These are phyloP conservation scores for Stagonosporopsis chrysanthemi DNA, from an alignment of 2,329 filamentous ascomycete species.

Conservation along the genomic window DNA sequence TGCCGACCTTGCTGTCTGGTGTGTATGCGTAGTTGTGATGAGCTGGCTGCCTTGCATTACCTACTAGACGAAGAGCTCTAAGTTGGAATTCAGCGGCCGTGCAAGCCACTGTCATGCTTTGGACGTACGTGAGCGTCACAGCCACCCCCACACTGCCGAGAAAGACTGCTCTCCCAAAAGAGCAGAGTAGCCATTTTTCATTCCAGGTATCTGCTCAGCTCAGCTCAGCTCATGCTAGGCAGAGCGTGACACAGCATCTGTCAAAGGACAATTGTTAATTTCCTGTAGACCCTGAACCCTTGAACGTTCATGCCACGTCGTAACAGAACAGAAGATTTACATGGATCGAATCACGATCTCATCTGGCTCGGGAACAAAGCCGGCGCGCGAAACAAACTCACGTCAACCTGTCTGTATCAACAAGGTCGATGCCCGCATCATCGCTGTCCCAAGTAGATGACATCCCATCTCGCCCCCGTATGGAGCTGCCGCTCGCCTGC, in stretches of 20 bases:
- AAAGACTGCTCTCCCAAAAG: not conserved
- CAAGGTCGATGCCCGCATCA: slow-evolving; percentile 26
- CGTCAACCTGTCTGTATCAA: slow-evolving; percentile 26
- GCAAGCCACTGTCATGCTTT: not conserved
- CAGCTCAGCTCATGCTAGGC: slow-evolving; percentile 10
- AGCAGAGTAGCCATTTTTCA: slow-evolving; percentile 3
- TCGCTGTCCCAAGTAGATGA: slow-evolving; percentile 26
- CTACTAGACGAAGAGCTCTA: not conserved
- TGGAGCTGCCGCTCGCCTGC: slow-evolving; percentile 21
- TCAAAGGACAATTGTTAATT: slow-evolving; percentile 2
- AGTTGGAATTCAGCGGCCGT: not conserved
- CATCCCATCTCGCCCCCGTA: slow-evolving; percentile 2
- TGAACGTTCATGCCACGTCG: not conserved
- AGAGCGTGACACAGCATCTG: slow-evolving; percentile 7
- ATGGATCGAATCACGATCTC: not conserved
- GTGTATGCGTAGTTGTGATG: not conserved
- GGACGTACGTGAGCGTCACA: not conserved
- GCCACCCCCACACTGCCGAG: slow-evolving; percentile 2
- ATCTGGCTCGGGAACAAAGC: not conserved
- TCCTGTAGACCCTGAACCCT: not conserved
- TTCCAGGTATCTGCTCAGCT: not conserved
- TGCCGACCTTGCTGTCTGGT: slow-evolving; percentile 1
- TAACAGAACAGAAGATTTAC: not conserved
- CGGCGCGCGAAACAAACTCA: slow-evolving; percentile 13
- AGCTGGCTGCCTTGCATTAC: not conserved